Conservation (phyloP, 1,284 basidiomycete genomes). For the Puccinia horiana region DNA sequence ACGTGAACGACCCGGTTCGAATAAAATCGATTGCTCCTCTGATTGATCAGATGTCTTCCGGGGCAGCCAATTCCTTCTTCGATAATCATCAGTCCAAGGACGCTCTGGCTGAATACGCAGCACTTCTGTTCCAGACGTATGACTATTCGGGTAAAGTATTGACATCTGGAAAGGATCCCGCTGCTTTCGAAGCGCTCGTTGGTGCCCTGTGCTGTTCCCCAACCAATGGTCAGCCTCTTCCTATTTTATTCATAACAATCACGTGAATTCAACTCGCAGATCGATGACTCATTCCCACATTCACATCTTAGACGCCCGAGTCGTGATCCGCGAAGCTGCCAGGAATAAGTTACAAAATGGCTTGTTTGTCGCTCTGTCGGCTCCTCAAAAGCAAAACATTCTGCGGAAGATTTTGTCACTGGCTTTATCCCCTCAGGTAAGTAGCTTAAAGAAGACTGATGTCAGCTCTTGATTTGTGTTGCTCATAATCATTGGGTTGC, state of each 20-base stretch:
- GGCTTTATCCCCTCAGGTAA: constrained; percentile 32
- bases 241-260: background rate
- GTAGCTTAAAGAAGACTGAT: background rate
- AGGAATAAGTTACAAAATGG: constrained; percentile 18
- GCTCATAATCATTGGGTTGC: background rate
- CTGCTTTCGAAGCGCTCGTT: constrained; percentile 36
- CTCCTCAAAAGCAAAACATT: constrained; percentile 35
- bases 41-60: constrained; percentile 24
- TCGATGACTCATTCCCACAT: background rate
- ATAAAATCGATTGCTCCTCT: constrained; percentile 31
- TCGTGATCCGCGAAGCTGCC: constrained; percentile 26
- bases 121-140: constrained; percentile 42
- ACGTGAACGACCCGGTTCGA: constrained; percentile 19
- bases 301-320: background rate
- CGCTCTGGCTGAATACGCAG: constrained; percentile 30
- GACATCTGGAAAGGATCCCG: constrained; percentile 25
- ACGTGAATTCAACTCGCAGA: background rate
- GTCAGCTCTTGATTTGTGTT: background rate
- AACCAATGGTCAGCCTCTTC: background rate
- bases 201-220: constrained; percentile 30
- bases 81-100: constrained; percentile 10
- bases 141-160: constrained; percentile 20
- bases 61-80: background rate
- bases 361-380: constrained; percentile 31
- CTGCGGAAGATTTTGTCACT: constrained; percentile 24